Evolutionary conservation across 2,329 filamentous ascomycete species (phyloP).

Genomic region (Cladosporium phlei): DNA sequence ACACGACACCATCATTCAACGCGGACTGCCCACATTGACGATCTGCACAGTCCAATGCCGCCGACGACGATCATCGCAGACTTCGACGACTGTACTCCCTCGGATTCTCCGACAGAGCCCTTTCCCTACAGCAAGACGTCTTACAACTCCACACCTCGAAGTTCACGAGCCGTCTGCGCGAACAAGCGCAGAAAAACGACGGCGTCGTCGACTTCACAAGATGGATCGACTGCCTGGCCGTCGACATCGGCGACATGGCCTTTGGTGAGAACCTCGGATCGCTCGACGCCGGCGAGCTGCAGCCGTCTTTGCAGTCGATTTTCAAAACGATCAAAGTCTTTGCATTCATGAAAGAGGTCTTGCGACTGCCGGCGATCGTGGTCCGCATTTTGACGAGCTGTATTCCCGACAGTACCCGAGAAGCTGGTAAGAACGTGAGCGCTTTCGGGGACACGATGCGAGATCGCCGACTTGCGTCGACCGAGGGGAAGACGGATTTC

Average conservation of each 20-base stretch:
- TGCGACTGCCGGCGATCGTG: not conserved
- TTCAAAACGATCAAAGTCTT: slow-evolving; percentile 26
- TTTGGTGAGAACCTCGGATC: slow-evolving; percentile 33
- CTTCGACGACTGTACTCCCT: slow-evolving; percentile 37
- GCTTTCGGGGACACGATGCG: no score
- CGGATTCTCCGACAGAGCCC: slow-evolving; percentile 38
- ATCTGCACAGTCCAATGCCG: slow-evolving; percentile 18
- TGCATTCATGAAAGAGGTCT: not conserved
- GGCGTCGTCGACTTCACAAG: slow-evolving; percentile 25
- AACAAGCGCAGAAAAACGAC: slow-evolving; percentile 27
- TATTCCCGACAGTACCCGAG: no score
- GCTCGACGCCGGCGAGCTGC: slow-evolving; percentile 31
- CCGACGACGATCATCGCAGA: slow-evolving; percentile 37
- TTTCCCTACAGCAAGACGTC: slow-evolving; percentile 38
- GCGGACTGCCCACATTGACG: not conserved
- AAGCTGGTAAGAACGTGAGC: no score
- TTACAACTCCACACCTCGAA: slow-evolving; percentile 38
- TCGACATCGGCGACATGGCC: slow-evolving; percentile 29
- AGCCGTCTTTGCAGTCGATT: slow-evolving; percentile 31
- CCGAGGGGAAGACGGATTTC: not conserved
- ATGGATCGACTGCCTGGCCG: slow-evolving; percentile 25
- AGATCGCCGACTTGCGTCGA: no score
- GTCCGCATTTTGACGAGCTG: no score
- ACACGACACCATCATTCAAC: not conserved
- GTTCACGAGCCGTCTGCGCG: slow-evolving; percentile 36